Conservation (phyloP, 345 rosid genomes). For the Rhodomyrtus tomentosa region DNA sequence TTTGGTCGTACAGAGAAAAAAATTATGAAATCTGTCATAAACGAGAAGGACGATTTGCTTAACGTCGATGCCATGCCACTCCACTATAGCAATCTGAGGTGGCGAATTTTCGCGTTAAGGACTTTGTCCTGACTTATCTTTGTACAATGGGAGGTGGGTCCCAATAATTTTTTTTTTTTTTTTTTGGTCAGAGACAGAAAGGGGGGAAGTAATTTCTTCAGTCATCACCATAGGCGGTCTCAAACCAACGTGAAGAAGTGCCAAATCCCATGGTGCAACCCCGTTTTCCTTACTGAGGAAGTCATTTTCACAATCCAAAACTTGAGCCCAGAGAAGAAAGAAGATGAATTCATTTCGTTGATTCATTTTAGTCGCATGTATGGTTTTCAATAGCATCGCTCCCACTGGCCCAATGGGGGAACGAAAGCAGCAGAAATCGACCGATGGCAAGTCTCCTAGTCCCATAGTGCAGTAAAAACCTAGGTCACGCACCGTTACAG, state of each 20-base stretch:
- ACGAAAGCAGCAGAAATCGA: not conserved
- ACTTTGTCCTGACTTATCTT: not conserved
- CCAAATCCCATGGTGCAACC: not conserved
- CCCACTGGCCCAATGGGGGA: not conserved
- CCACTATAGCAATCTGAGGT: not conserved
- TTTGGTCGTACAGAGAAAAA: not conserved
- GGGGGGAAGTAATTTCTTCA: not conserved
- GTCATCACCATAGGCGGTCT: not conserved
- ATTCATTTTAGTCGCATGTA: not conserved
- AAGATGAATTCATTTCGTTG: not conserved
- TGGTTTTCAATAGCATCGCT: not conserved
- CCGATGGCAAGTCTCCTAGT: not conserved
- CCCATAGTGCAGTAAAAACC: slow-evolving; percentile 17
- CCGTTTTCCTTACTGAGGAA: not conserved
- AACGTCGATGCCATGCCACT: not conserved
- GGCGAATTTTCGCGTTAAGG: not conserved
- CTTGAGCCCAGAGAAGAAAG: not conserved
- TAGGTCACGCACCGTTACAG: slow-evolving; percentile 89
- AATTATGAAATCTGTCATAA: not conserved
- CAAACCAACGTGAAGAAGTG: not conserved
- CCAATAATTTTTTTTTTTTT: not conserved
- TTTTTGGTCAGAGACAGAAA: not conserved
- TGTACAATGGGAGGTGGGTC: not conserved
- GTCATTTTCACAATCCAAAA: not conserved
- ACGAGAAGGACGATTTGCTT: not conserved